These are phyloP conservation scores for Trebouxiophyceae sp. DNA, from an alignment of 163 green algal genomes.

Conservation along the genomic window DNA sequence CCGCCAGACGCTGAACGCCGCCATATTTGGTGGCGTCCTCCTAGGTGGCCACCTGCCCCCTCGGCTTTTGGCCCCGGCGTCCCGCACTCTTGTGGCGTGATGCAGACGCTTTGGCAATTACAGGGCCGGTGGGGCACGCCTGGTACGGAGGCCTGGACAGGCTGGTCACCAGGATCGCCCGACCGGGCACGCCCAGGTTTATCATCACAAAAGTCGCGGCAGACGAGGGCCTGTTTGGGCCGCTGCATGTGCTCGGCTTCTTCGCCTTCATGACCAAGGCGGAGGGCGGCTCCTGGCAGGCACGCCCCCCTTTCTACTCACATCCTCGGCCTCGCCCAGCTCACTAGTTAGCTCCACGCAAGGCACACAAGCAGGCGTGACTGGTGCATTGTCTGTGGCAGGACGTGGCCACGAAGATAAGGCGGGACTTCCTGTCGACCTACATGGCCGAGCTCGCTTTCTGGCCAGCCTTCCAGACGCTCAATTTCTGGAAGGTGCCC, in stretches of 20 bases:
- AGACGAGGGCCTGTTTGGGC: constrained; percentile 21
- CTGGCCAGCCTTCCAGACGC: constrained; percentile 23
- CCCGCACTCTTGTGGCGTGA: background rate
- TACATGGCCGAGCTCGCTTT: constrained; percentile 20
- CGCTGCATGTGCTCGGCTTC: constrained; percentile 21
- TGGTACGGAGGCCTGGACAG: constrained; percentile 20
- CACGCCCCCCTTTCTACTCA: too few species aligned
- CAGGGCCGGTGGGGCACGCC: constrained; percentile 17
- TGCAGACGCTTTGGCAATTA: background rate
- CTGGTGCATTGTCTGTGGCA: constrained; percentile 1
- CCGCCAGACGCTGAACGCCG: background rate
- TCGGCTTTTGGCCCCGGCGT: background rate
- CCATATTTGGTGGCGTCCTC: constrained; percentile 6
- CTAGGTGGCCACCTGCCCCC: constrained; percentile 4
- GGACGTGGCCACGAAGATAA: constrained; percentile 11
- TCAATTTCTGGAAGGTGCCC: constrained; percentile 26
- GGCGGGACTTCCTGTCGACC: constrained; percentile 15
- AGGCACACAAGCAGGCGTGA: too few species aligned
- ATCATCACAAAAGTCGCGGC: background rate
- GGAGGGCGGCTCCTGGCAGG: constrained; percentile 12
- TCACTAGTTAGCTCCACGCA: too few species aligned
- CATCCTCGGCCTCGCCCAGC: too few species aligned
- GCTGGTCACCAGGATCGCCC: background rate
- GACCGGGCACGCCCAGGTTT: background rate
- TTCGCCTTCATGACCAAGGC: constrained; percentile 18